Conservation (phyloP, 2,329 filamentous ascomycete genomes). For the Ophiostoma himal-ulmi region DNA sequence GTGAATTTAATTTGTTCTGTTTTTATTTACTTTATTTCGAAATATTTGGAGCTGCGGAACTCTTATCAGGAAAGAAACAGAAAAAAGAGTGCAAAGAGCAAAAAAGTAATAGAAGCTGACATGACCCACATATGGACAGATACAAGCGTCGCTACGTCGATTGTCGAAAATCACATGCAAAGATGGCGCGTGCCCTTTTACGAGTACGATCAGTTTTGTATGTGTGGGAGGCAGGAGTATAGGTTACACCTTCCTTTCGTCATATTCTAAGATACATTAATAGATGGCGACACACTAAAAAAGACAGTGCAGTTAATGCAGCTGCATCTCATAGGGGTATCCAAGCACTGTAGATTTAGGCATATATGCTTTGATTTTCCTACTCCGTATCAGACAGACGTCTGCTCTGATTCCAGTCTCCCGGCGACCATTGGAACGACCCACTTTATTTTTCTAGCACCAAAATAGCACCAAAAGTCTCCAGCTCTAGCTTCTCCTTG, state of each 20-base stretch:
- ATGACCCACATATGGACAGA: neutral
- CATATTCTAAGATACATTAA: neutral
- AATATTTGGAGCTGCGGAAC: slow-evolving; percentile 6
- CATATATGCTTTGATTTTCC: neutral
- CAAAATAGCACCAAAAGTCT: neutral
- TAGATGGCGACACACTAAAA: neutral
- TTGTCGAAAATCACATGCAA: slow-evolving; percentile 12
- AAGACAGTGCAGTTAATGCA: neutral
- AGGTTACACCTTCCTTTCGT: neutral
- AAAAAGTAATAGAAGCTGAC: neutral
- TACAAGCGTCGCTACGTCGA: slow-evolving; percentile 1
- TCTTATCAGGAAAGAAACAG: neutral
- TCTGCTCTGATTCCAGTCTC: neutral
- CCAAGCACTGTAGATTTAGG: neutral
- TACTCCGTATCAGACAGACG: neutral
- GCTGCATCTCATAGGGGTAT: neutral
- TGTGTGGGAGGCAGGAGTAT: neutral
- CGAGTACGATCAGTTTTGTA: neutral
- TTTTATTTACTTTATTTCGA: slow-evolving; percentile 1
- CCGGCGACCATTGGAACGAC: neutral
- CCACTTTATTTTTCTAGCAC: slow-evolving; percentile 12
- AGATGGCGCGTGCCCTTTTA: neutral
- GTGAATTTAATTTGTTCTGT: neutral
- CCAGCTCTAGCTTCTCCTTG: neutral
- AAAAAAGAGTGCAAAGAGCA: neutral